These are phyloP conservation scores for Tetrapyrgos nigripes DNA, from an alignment of 1,284 basidiomycete genomes.

Conservation along the genomic window DNA sequence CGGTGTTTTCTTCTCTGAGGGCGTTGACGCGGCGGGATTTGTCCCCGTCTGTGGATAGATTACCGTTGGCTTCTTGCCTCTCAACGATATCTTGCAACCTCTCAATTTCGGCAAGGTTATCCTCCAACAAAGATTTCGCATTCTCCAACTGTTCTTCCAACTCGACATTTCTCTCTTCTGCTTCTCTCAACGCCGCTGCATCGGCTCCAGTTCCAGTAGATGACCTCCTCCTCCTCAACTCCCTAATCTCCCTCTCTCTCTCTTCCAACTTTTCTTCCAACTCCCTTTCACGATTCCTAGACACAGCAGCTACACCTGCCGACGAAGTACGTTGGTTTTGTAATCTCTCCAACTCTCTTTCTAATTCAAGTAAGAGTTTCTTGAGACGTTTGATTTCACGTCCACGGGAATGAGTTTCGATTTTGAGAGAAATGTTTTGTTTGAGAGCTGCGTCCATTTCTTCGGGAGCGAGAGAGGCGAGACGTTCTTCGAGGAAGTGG, in stretches of 20 bases:
- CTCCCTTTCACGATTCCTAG: conserved; percentile 62
- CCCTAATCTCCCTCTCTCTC: conserved; percentile 70
- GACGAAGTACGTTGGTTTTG: conserved; percentile 44
- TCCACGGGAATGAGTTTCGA: conserved; percentile 90
- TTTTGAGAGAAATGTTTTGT: conserved; percentile 94
- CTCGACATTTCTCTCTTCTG: conserved; percentile 65
- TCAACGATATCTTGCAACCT: conserved; percentile 69
- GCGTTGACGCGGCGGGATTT: conserved; percentile 39
- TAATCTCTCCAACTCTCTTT: conserved; percentile 78
- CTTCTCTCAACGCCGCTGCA: conserved; percentile 51
- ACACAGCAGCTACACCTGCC: conserved; percentile 42
- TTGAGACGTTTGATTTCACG: conserved; percentile 93
- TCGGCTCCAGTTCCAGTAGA: conserved; percentile 38
- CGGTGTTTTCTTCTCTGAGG: conserved; percentile 55
- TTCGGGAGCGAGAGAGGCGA: conserved; percentile 88
- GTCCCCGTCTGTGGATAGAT: conserved; percentile 39
- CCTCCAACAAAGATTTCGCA: conserved; percentile 70
- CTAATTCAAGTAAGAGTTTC: conserved; percentile 85
- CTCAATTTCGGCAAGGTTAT: conserved; percentile 79
- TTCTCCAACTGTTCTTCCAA: conserved; percentile 77
- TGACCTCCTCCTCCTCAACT: conserved; percentile 56
- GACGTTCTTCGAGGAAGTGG: conserved; percentile 90
- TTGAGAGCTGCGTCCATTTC: conserved; percentile 91
- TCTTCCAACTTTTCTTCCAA: conserved; percentile 74
- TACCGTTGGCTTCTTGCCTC: conserved; percentile 50